Conservation (phyloP, 495 filamentous ascomycete species). For the Monascus purpureus region DNA sequence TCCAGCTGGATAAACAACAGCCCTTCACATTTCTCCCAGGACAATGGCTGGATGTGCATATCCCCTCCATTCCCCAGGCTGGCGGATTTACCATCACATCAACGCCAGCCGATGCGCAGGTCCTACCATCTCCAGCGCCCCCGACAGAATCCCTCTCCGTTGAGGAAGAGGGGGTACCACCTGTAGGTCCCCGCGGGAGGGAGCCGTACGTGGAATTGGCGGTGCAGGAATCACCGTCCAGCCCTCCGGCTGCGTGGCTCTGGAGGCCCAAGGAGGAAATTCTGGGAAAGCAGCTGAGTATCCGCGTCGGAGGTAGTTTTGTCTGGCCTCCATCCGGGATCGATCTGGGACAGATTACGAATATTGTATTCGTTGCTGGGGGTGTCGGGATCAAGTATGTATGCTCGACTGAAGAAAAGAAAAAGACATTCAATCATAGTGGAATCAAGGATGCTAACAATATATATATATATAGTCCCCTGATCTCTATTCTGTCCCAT, state of each 20-base stretch:
- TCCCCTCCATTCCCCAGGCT: constrained; percentile 49
- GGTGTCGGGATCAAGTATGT: constrained; percentile 69
- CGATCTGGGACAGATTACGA: constrained; percentile 25
- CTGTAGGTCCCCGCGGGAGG: constrained; percentile 13
- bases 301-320: constrained; percentile 72
- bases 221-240: constrained; percentile 49
- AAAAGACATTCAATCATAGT: no score
- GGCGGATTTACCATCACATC: constrained; percentile 87
- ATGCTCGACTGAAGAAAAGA: no score
- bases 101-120: constrained; percentile 36
- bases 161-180: constrained; percentile 8
- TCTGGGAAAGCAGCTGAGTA: constrained; percentile 38
- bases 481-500: constrained; percentile 45
- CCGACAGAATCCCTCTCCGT: constrained; percentile 7
- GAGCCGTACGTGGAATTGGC: constrained; percentile 55
- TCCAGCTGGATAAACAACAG: constrained; percentile 19
- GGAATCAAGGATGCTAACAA: no score
- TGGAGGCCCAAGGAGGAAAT: constrained; percentile 45
- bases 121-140: constrained; percentile 14
- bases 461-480: constrained; percentile 35
- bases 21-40: constrained; percentile 54
- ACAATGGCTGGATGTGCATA: constrained; percentile 82
- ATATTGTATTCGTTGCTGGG: constrained; percentile 61
- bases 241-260: constrained; percentile 63
- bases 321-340: constrained; percentile 51